These are phyloP conservation scores for Phytophthora ohioensis DNA, from an alignment of 352 stramenopile genomes.

Conservation along the genomic window DNA sequence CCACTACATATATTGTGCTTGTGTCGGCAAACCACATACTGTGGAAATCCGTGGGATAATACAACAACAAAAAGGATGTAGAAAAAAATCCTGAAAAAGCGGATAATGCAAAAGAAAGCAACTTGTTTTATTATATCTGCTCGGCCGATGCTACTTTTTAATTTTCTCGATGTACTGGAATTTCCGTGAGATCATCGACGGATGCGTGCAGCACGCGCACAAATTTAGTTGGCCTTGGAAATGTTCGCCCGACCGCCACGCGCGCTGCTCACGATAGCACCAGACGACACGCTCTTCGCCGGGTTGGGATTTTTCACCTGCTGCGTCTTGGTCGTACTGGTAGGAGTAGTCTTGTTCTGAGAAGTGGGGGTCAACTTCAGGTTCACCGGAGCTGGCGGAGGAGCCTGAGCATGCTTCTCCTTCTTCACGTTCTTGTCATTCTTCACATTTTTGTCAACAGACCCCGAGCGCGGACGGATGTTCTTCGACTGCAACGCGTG, in stretches of 20 bases:
- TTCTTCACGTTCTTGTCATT: not conserved
- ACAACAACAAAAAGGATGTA: no score
- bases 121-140: no score
- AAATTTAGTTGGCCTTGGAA: not conserved
- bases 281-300: conserved; percentile 15
- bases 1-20: no score
- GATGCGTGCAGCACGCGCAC: no score
- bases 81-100: no score
- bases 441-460: conserved; percentile 1
- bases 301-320: conserved; percentile 14
- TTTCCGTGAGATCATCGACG: no score
- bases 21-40: no score
- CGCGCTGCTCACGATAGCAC: conserved; percentile 21
- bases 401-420: conserved; percentile 17
- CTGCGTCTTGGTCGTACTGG: not conserved
- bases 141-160: no score
- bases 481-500: conserved; percentile 21
- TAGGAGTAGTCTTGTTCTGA: not conserved
- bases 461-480: conserved; percentile 1
- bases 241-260: conserved; percentile 9
- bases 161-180: no score
- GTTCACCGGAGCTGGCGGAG: conserved; percentile 16
- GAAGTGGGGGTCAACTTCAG: conserved; percentile 11
- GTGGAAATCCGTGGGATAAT: no score
- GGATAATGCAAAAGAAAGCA: no score